Base-by-base conservation (phyloP, 1,284 basidiomycete genomes). In the Cutaneotrichosporon cyanovorans region DNA sequence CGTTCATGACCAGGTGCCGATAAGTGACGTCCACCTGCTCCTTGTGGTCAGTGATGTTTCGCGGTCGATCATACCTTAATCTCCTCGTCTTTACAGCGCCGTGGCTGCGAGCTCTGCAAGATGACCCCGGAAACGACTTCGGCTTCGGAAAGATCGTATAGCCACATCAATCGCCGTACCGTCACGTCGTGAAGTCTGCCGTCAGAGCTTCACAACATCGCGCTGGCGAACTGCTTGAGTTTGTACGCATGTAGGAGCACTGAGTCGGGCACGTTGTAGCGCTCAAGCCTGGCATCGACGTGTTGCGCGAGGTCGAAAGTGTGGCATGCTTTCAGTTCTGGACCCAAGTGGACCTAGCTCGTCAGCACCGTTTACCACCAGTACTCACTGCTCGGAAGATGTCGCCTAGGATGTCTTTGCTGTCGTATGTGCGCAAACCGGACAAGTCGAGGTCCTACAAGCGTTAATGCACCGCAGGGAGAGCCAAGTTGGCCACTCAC, bases 121-220 rank as follows among this genome's bases (percentile, higher is more conserved):
- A 61, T 49, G 14, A 56, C 39, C 12, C 59, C 59, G 1, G 51
- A 44, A 11, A 58, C 53, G 0, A 53, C 42, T 35, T 63, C 61
- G 11, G 52, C 50, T 42, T 63, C 61, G 16, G 58, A 53, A 15
- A 60, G 35, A 4, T 46, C 32, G 32, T 51, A 59, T n/a, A 56
- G 50, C 23, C 44, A 18, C 45, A 59, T 54, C 9, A 59, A 34
- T 3, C 45, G 36, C 23, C 40, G 38, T 7, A 58, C 28, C 14
- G 42, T 32, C 21, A 10, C 30, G 35, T 52, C 46, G 19, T 51
- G 41, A 16, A 46, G 41, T 3, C 42, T 50, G 30, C 10, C 8
- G 42, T 35, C 31, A 19, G 20, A 19, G 12, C 8, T 6, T 20
- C 18, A 25, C 31, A 35, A 19, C 21, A 34, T n/a, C n/a, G 20